phyloP scores from a whole-genome alignment of 148 eudicot genomes.

The Dianthus caryophyllus region DNA sequence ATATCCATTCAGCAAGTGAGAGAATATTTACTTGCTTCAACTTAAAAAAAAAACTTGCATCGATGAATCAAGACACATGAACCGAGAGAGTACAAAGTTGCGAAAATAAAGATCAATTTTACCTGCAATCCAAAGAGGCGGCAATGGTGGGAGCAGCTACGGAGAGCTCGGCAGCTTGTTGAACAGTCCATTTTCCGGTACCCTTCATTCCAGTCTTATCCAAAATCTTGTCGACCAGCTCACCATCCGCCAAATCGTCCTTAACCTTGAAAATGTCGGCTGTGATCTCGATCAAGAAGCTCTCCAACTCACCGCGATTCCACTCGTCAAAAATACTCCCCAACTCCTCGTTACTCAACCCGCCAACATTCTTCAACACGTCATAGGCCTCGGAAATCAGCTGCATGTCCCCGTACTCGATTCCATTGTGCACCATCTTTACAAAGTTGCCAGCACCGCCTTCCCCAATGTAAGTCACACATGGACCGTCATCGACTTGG shows the following conservation, averaged over 20 bases:
- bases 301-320: conserved; percentile 76
- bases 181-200: conserved; percentile 95
- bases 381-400: conserved; percentile 79
- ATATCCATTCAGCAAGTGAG: too few relatives aligned
- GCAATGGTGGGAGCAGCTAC: conserved; percentile 83
- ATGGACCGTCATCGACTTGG: conserved; percentile 82
- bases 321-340: conserved; percentile 65
- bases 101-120: neutral
- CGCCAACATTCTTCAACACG: conserved; percentile 63
- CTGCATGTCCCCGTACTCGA: conserved; percentile 90
- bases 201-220: conserved; percentile 93
- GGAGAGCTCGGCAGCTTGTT: conserved; percentile 84
- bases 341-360: conserved; percentile 55
- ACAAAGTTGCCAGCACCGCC: conserved; percentile 85
- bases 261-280: conserved; percentile 69
- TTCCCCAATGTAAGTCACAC: conserved; percentile 81
- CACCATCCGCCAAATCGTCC: conserved; percentile 54
- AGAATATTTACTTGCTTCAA: too few relatives aligned
- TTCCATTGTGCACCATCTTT: conserved; percentile 88
- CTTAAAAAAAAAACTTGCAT: too few relatives aligned
- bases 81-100: neutral
- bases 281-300: conserved; percentile 76
- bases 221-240: conserved; percentile 73
- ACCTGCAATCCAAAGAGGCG: conserved; percentile 66
- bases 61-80: neutral